These are phyloP conservation scores for Heterotrichella gracilis DNA, from an alignment of 352 stramenopile genomes.

Conservation along the genomic window DNA sequence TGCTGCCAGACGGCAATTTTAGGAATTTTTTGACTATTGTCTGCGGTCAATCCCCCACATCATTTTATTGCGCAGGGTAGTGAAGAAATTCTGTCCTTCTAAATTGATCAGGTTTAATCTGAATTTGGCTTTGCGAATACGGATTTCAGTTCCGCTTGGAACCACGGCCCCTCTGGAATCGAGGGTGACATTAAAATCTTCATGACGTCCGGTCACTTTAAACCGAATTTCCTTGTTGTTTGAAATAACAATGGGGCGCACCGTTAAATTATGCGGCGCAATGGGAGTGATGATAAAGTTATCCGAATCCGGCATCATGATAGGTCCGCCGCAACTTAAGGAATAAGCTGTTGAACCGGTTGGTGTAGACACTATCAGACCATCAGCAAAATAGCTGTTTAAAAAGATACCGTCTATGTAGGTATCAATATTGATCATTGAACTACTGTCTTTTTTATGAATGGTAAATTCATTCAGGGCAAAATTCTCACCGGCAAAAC, in stretches of 20 bases:
- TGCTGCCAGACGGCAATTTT: too few relatives aligned
- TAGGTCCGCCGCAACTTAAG: not conserved
- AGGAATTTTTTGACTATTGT: too few relatives aligned
- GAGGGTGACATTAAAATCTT: not conserved
- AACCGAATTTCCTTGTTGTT: not conserved
- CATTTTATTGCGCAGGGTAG: not conserved
- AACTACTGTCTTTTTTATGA: not conserved
- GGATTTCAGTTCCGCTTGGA: not conserved
- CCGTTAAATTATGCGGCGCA: not conserved
- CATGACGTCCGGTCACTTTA: not conserved
- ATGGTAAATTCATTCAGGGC: not conserved
- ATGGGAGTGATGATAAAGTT: slow-evolving; percentile 6
- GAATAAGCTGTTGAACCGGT: not conserved
- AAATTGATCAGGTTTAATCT: not conserved
- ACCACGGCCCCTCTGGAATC: not conserved
- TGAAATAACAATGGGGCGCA: not conserved
- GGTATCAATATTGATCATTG: not conserved
- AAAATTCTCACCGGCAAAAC: not conserved
- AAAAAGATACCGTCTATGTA: slow-evolving; percentile 2
- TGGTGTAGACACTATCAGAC: not conserved
- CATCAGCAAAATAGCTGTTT: not conserved
- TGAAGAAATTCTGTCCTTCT: not conserved
- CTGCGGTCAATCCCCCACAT: not conserved
- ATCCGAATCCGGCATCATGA: not conserved
- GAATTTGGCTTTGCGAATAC: not conserved